Evolutionary conservation across 352 stramenopile species (phyloP).

Genomic region (Phytophthora sp.): DNA sequence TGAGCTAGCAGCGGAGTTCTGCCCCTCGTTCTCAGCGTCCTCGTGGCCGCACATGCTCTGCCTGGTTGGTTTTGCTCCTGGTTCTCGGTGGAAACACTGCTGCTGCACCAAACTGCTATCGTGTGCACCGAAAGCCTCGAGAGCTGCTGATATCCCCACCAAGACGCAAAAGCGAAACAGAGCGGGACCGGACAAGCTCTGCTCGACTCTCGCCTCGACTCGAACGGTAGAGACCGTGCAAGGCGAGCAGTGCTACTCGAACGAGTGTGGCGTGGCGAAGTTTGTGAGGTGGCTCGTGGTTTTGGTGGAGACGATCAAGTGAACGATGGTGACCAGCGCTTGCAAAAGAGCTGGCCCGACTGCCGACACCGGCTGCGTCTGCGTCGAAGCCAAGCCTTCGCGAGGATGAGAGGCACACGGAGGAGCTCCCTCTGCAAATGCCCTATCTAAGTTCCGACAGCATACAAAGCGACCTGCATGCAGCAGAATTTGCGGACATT

Average conservation of each 20-base stretch:
- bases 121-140: not conserved
- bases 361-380: constrained; percentile 19
- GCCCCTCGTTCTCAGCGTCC: constrained; percentile 7
- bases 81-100: constrained; percentile 9
- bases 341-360: constrained; percentile 2
- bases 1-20: constrained; percentile 19
- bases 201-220: not conserved
- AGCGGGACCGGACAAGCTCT: constrained; percentile 10
- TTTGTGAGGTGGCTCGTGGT: constrained; percentile 17
- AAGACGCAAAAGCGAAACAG: constrained; percentile 36
- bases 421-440: not conserved
- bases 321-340: not conserved
- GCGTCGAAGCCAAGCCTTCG: constrained; percentile 21
- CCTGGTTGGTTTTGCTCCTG: constrained; percentile 1
- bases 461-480: not conserved
- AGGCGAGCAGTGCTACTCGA: not conserved
- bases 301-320: constrained; percentile 37
- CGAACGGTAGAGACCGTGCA: constrained; percentile 32
- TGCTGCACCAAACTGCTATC: constrained; percentile 24
- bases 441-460: not conserved
- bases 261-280: not conserved
- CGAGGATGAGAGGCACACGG: constrained; percentile 13
- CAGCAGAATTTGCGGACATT: constrained; percentile 25
- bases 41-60: constrained; percentile 14
- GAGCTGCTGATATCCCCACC: constrained; percentile 25